A percentile compares a stretch with the other conserved stretches of the same genome.
Evolutionary conservation across 2,329 filamentous ascomycete species (phyloP).

Genomic region (Trichophyton benhamiae): DNA sequence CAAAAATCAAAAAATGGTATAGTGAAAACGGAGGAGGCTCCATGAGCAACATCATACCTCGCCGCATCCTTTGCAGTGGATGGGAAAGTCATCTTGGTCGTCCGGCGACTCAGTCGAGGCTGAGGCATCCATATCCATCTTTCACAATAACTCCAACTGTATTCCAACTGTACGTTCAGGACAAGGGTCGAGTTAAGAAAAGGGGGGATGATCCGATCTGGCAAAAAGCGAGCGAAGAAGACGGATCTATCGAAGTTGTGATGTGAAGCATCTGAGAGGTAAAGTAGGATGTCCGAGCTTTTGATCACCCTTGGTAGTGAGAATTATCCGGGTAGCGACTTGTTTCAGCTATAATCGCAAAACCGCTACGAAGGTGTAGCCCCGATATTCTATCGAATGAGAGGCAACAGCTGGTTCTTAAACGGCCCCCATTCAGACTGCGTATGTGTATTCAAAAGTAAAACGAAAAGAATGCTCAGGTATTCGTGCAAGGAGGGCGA

Average conservation of each 20-base stretch:
- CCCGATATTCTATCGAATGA: conserved; percentile 1
- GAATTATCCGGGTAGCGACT: neutral
- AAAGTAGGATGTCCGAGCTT: neutral
- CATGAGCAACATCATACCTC: conserved; percentile 46
- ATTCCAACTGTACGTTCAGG: neutral
- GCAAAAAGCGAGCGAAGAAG: neutral
- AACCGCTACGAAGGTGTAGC: neutral
- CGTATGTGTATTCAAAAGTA: neutral
- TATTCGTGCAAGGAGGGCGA: neutral
- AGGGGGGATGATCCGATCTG: neutral
- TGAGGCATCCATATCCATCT: conserved; percentile 1
- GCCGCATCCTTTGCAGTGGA: conserved; percentile 85
- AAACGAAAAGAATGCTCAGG: neutral
- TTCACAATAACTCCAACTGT: neutral
- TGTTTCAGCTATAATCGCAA: conserved; percentile 3
- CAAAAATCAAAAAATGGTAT: neutral
- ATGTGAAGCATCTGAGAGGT: conserved; percentile 3
- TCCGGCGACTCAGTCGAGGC: conserved; percentile 39
- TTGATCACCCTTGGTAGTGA: neutral
- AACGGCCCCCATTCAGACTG: neutral
- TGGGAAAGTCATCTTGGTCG: conserved; percentile 66
- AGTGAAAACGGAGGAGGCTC: conserved; percentile 16
- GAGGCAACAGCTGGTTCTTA: neutral
- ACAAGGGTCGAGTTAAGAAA: neutral
- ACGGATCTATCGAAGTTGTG: neutral